Base-by-base conservation (phyloP, 257 asterid genomes). In the Solanum ahanhuiri region DNA sequence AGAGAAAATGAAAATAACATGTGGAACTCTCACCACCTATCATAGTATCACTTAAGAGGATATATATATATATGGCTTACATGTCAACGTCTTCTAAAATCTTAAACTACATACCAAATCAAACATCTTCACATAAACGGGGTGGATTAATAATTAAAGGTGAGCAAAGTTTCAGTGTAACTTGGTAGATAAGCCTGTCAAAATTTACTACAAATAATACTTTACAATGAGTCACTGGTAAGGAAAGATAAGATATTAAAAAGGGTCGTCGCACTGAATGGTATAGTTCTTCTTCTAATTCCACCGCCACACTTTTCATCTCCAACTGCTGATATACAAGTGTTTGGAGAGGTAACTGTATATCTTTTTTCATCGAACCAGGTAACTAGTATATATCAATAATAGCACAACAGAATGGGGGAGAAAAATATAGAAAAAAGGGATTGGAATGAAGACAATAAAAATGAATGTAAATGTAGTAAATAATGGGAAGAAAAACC, bases 401-500 rank as follows among this genome's bases (percentile, higher is more conserved):
- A 39, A n/a, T 39, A 41, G 57, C 35, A 76, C 34, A 35, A 72
- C 81, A 72, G 79, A 35, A 35, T 35, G 81, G 81, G 5, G 45
- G 25, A 18, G 14, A 8, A 22, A 70, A 22, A 72, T 4, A 72
- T 4, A 35, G 81, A 30, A 22, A 28, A 20, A 35, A 34, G 34
- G 18, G 6, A 15, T 30, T 23, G 17, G 45, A 64, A 39, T 81
- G 23, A 12, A 43, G 20, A 45, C 28, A 23, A 60, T 22, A 34
- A 30, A 87, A 84, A 18, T 20, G 51, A 81, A 71, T 23, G 81
- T 58, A 12, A 64, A 60, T 28, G 23, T 23, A 43, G 43, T 7
- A 72, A 25, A 69, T 67, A 39, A 75, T 79, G 83, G 4, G n/a
- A 83, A 77, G 76, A 45, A 83, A 85, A 86, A 96, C 98, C 98